phyloP scores from a whole-genome alignment of 2,329 filamentous ascomycete genomes.

The Drechslerella coelobrocha region DNA sequence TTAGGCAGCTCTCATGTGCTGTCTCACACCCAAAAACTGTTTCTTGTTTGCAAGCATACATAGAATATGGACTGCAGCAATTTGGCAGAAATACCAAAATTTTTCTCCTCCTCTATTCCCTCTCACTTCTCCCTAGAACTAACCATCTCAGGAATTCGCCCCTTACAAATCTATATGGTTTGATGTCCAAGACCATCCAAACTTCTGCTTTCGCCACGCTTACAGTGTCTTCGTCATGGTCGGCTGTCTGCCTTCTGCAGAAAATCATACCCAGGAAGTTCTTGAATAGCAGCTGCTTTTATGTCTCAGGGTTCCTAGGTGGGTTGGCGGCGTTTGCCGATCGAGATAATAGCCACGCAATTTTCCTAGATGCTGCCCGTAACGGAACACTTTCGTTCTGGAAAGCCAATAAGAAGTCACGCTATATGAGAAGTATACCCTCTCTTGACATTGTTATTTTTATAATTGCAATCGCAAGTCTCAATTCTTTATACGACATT shows the following conservation, averaged over 20 bases:
- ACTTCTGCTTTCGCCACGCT: constrained; percentile 27
- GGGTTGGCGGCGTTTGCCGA: constrained; percentile 33
- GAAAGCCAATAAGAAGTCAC: constrained; percentile 15
- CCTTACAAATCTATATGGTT: not conserved
- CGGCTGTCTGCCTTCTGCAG: constrained; percentile 33
- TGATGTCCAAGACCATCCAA: constrained; percentile 13
- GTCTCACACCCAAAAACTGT: constrained; percentile 36
- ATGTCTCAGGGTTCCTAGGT: constrained; percentile 30
- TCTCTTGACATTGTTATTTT: constrained; percentile 25
- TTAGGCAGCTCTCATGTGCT: constrained; percentile 38
- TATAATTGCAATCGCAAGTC: constrained; percentile 22
- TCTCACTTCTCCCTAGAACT: constrained; percentile 20
- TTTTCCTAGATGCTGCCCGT: constrained; percentile 35
- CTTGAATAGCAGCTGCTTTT: constrained; percentile 18
- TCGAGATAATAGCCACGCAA: constrained; percentile 6
- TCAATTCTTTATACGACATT: constrained; percentile 34
- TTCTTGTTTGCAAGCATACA: constrained; percentile 26
- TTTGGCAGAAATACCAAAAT: constrained; percentile 20
- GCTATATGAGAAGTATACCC: constrained; percentile 13
- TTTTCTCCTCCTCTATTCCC: constrained; percentile 13
- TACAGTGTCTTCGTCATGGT: constrained; percentile 34
- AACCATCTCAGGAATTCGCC: constrained; percentile 1
- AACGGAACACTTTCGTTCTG: constrained; percentile 30
- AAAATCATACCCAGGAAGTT: constrained; percentile 20
- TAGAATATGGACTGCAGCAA: constrained; percentile 9